A percentile compares a stretch with the other conserved stretches of the same genome.
phyloP scores from a whole-genome alignment of 176 grass and related monocot genomes.

The Carex kokanica region DNA sequence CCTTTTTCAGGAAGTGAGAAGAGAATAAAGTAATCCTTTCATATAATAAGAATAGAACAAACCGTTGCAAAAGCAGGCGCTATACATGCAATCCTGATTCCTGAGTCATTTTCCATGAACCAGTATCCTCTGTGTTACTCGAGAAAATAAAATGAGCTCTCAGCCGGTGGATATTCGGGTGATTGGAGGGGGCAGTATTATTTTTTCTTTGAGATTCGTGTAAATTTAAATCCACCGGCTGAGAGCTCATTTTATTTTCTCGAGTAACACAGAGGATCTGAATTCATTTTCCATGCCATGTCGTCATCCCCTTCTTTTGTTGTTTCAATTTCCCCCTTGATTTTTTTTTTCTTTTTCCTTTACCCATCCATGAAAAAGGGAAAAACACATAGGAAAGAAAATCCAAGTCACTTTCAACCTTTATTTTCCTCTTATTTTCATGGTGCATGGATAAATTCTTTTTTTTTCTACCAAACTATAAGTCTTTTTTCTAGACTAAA shows the following conservation, averaged over 20 bases:
- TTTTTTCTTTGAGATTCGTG: too few relatives aligned
- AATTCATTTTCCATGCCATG: background rate
- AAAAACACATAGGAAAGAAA: background rate
- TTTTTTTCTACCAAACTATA: background rate
- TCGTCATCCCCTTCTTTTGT: background rate
- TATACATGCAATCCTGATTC: background rate
- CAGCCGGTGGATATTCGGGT: too few relatives aligned
- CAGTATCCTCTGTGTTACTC: too few relatives aligned
- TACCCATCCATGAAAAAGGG: background rate
- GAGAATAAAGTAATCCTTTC: background rate
- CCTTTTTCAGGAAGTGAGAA: constrained; percentile 13
- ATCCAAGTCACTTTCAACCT: background rate
- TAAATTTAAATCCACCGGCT: too few relatives aligned
- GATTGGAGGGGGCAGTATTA: too few relatives aligned
- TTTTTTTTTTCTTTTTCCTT: too few relatives aligned
- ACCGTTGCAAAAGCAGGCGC: background rate
- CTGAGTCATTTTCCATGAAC: too few relatives aligned
- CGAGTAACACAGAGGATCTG: too few relatives aligned
- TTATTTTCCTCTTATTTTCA: background rate
- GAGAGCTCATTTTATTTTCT: too few relatives aligned
- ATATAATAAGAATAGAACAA: background rate
- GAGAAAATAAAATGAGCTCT: too few relatives aligned
- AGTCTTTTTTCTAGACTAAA: background rate
- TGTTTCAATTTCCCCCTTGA: background rate
- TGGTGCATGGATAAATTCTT: background rate